phyloP scores from a whole-genome alignment of 2,329 filamentous ascomycete species.

The Clonostachys chloroleuca region DNA sequence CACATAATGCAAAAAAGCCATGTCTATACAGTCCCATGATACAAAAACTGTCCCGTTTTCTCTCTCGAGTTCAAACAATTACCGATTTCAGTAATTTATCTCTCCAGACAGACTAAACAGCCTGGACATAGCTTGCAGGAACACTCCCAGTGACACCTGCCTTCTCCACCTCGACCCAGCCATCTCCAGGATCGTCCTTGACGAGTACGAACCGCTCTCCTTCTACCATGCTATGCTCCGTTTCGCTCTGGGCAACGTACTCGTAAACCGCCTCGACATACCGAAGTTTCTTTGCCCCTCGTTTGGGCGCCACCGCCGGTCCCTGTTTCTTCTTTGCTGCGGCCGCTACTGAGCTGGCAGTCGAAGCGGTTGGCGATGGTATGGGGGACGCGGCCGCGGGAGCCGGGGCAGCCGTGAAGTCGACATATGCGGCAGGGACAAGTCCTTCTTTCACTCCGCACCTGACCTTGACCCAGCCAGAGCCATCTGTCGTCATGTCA shows the following conservation, averaged over 20 bases:
- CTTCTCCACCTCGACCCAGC: constrained; percentile 95
- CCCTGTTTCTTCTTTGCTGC: constrained; percentile 71
- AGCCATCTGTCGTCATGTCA: constrained; percentile 62
- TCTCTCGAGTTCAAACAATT: no score
- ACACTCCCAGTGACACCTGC: constrained; percentile 84
- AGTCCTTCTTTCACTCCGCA: constrained; percentile 73
- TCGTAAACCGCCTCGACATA: constrained; percentile 94
- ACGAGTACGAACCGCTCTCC: constrained; percentile 91
- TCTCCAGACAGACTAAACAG: constrained; percentile 32
- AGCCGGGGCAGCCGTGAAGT: constrained; percentile 48
- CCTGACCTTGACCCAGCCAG: constrained; percentile 86
- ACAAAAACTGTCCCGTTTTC: no score
- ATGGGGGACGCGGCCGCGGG: constrained; percentile 35
- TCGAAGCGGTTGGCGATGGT: constrained; percentile 74
- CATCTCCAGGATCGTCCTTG: constrained; percentile 83
- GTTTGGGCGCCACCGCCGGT: constrained; percentile 82
- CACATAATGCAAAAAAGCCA: no score
- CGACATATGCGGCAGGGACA: constrained; percentile 83
- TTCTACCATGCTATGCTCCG: constrained; percentile 85
- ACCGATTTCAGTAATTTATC: not conserved
- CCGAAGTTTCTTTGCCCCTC: constrained; percentile 88
- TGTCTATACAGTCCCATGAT: no score
- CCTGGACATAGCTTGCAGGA: constrained; percentile 87
- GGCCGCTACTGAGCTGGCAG: constrained; percentile 43
- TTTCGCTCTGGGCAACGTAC: constrained; percentile 79